phyloP scores from a whole-genome alignment of 495 filamentous ascomycete genomes.

The Penicillium malachiteum region DNA sequence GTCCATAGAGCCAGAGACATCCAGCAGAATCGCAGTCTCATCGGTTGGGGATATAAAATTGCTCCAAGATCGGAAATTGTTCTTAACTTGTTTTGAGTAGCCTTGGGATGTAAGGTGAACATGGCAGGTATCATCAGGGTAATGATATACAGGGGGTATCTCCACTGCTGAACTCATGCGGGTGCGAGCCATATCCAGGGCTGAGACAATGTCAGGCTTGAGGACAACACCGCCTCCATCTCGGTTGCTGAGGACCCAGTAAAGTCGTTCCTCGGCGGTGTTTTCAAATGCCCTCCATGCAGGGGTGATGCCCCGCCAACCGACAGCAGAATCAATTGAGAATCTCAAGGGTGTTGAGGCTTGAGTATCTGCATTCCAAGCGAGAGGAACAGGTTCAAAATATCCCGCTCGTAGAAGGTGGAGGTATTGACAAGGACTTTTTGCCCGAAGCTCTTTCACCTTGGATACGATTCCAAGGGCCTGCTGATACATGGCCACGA shows the following conservation, averaged over 20 bases:
- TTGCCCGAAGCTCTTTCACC: background rate
- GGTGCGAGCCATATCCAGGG: conserved; percentile 37
- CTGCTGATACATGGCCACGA: background rate
- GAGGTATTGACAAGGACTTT: background rate
- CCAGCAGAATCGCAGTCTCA: conserved; percentile 48
- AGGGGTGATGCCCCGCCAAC: conserved; percentile 50
- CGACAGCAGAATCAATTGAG: conserved; percentile 40
- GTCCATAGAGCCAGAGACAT: conserved; percentile 48
- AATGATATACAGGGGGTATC: conserved; percentile 38
- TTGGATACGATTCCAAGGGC: background rate
- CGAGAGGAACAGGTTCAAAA: background rate
- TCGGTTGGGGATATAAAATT: conserved; percentile 33
- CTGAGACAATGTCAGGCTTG: conserved; percentile 45
- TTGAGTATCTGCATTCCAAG: background rate
- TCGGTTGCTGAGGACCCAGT: conserved; percentile 49
- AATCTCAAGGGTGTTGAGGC: conserved; percentile 42
- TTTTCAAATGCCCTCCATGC: conserved; percentile 47
- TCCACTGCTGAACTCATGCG: conserved; percentile 43
- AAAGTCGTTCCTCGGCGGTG: conserved; percentile 47
- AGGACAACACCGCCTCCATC: conserved; percentile 27
- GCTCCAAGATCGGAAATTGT: conserved; percentile 32
- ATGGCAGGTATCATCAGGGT: conserved; percentile 39
- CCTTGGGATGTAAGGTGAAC: conserved; percentile 34
- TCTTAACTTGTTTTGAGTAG: conserved; percentile 47
- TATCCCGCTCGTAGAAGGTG: background rate